Base-by-base conservation (phyloP, 2,329 filamentous ascomycete species). In the Cyphellophora attinorum region DNA sequence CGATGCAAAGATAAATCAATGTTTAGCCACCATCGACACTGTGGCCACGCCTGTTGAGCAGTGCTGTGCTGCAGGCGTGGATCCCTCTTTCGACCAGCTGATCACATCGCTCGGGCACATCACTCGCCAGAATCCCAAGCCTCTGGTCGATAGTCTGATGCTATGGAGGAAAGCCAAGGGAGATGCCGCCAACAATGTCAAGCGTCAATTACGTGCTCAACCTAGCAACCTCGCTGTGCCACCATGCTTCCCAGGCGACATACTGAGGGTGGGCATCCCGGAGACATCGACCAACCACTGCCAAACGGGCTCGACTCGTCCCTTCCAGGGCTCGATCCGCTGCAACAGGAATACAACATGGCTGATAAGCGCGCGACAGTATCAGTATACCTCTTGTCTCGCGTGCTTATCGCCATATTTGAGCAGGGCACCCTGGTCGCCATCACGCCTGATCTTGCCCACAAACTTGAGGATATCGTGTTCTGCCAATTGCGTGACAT, bases 161-260 rank as follows among this genome's bases (percentile, higher is more conserved):
- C 73, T 93, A 19, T 98, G 91, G 91, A 79, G 91, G 37, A 96
- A 95, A 59, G 84, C 77, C 45, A 96, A 96, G 64, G 93, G 86
- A 45, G 89, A 96, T 58, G 78, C 81, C 14, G 86, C 88, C 17
- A 80, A 76, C 48, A 74, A 80, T 44, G 79, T 81, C 17, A 64
- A 65, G 34, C 62, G 65, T 31, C 42, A 50, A 21, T 41, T 44
- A 17, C 29, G 43, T 27, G 33, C 41, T 5, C 40, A 40, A 31
- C 19, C 25, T 8, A 27, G 34, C 8, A 31, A 28, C n/a, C 21
- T 19, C 6, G 30, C 36, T 12, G 31, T 47, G 8, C 42, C 67
- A 15, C 49, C 52, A 4, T 42, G 67, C 5, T 60, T 85, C 14
- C 62, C 77, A 38, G 74, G 45, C 73, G 82, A 39, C 86, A 88